Evolutionary conservation across 2,329 filamentous ascomycete genomes (phyloP).

Genomic region (Byssochlamys sp.): DNA sequence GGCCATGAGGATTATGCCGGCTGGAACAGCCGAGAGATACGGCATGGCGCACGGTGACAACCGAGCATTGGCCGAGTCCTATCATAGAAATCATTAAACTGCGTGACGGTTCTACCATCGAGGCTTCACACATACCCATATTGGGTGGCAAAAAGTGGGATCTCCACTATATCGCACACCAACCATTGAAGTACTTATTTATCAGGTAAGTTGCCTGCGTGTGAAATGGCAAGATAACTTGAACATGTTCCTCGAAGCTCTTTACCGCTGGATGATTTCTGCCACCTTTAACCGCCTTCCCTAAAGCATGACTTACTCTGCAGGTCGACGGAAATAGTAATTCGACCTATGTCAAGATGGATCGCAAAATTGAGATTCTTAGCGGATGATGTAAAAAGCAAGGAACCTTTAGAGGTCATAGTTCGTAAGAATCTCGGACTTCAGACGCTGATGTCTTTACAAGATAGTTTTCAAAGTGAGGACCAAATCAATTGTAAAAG

Average conservation of each 20-base stretch:
- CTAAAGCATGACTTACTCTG: not conserved
- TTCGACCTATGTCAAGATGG: not conserved
- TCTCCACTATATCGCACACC: not conserved
- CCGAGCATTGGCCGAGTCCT: constrained; percentile 30
- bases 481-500: not conserved
- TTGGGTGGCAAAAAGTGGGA: constrained; percentile 3
- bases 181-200: not conserved
- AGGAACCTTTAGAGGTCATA: not conserved
- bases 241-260: not conserved
- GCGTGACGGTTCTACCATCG: not conserved
- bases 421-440: not conserved
- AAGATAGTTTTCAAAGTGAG: not conserved
- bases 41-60: constrained; percentile 25
- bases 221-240: not conserved
- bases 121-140: constrained; percentile 6
- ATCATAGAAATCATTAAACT: constrained; percentile 1
- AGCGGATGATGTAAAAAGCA: not conserved
- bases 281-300: not conserved
- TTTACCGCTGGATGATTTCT: not conserved
- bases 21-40: constrained; percentile 24
- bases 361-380: not conserved
- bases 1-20: constrained; percentile 16
- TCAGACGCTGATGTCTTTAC: not conserved
- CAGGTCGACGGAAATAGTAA: not conserved
- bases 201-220: not conserved